Conservation (phyloP, 768 basidiomycete species). For the Plicaturopsis crispa region DNA sequence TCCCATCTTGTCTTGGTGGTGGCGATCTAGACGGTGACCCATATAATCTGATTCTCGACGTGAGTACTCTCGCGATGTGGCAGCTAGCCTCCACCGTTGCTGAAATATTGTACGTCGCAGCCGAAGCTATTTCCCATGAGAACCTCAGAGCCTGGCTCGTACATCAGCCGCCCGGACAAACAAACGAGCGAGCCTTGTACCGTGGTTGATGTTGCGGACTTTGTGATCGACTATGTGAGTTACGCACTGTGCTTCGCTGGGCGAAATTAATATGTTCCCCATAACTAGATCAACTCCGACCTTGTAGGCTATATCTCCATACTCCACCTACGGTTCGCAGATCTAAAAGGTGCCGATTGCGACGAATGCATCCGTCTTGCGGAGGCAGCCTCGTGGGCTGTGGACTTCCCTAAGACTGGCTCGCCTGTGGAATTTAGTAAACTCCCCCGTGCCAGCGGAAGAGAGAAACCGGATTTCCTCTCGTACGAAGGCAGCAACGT, state of each 20-base stretch:
- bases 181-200: slow-evolving; percentile 22
- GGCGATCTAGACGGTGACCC: slow-evolving; percentile 45
- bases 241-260: slow-evolving; percentile 8
- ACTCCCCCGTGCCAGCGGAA: slow-evolving; percentile 21
- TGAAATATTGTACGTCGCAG: slow-evolving; percentile 11
- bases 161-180: slow-evolving; percentile 27
- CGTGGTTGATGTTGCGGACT: slow-evolving; percentile 36
- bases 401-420: slow-evolving; percentile 41
- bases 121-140: slow-evolving; percentile 20
- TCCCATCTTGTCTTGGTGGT: slow-evolving; percentile 42
- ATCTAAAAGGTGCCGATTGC: slow-evolving; percentile 26
- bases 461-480: slow-evolving; percentile 33
- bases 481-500: slow-evolving; percentile 29
- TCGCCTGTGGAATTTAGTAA: slow-evolving; percentile 25
- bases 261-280: neutral
- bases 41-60: slow-evolving; percentile 28
- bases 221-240: slow-evolving; percentile 40
- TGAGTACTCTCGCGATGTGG: slow-evolving; percentile 12
- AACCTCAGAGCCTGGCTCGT: slow-evolving; percentile 27
- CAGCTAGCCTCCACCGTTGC: slow-evolving; percentile 1
- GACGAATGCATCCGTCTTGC: slow-evolving; percentile 32
- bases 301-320: slow-evolving; percentile 33
- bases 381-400: slow-evolving; percentile 36
- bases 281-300: slow-evolving; percentile 26
- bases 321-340: slow-evolving; percentile 35